phyloP scores from a whole-genome alignment of 2,329 filamentous ascomycete genomes.

The Phialophora chinensis region DNA sequence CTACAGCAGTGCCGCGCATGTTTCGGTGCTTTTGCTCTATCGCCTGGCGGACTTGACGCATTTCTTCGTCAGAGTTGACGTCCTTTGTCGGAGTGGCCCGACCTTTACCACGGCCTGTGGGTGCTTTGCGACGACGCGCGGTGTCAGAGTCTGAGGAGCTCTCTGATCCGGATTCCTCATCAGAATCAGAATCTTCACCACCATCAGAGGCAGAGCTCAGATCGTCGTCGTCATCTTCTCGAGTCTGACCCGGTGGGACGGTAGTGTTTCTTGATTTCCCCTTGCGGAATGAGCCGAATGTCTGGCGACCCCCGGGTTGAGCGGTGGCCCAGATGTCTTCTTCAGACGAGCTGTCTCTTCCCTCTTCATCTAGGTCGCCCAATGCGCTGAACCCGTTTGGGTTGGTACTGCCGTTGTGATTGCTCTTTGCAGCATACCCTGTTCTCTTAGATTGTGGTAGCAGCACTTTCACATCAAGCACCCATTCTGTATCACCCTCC shows the following conservation, averaged over 20 bases:
- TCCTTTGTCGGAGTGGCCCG: slow-evolving; percentile 1
- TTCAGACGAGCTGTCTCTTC: slow-evolving; percentile 14
- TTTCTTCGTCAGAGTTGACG: slow-evolving; percentile 33
- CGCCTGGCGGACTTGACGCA: slow-evolving; percentile 29
- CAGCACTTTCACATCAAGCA: slow-evolving; percentile 34
- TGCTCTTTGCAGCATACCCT: background rate
- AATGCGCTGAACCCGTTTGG: background rate
- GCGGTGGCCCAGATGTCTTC: slow-evolving; percentile 34
- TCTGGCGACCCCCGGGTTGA: slow-evolving; percentile 33
- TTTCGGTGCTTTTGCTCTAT: slow-evolving; percentile 32
- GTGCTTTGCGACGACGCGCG: background rate
- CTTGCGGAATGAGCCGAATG: slow-evolving; percentile 35
- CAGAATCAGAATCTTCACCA: slow-evolving; percentile 14
- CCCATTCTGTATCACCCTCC: slow-evolving; percentile 39
- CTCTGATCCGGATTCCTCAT: slow-evolving; percentile 10
- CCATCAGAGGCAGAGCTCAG: slow-evolving; percentile 27
- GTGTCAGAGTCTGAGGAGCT: background rate
- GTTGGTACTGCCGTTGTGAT: background rate
- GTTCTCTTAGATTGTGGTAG: background rate
- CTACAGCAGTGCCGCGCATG: slow-evolving; percentile 17
- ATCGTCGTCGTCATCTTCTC: slow-evolving; percentile 19
- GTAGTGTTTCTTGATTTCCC: slow-evolving; percentile 10
- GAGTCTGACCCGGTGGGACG: background rate
- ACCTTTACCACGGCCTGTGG: background rate
- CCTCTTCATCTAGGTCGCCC: slow-evolving; percentile 15